Conservation (phyloP, 805 yeast genomes). For the Candida maltosa region DNA sequence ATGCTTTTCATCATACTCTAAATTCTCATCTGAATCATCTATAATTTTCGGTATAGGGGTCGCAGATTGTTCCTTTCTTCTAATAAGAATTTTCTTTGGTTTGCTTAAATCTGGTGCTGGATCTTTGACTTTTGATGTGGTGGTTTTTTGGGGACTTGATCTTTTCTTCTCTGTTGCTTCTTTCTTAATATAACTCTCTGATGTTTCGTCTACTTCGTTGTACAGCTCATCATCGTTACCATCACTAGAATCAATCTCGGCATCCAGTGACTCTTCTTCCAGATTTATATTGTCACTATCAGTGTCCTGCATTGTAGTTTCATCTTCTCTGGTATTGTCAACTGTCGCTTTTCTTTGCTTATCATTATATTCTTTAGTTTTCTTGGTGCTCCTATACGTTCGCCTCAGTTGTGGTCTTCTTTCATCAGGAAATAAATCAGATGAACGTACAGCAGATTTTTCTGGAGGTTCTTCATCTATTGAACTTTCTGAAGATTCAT, state of each 20-base stretch:
- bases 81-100: conserved; percentile 2
- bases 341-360: too few relatives aligned
- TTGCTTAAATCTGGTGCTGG: background rate
- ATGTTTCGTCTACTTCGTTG: background rate
- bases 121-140: background rate
- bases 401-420: too few relatives aligned
- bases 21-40: conserved; percentile 8
- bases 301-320: too few relatives aligned
- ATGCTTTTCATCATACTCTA: conserved; percentile 10
- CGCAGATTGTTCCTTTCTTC: background rate
- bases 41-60: background rate
- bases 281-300: too few relatives aligned
- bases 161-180: background rate
- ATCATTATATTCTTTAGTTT: too few relatives aligned
- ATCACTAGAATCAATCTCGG: background rate
- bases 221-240: background rate
- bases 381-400: too few relatives aligned
- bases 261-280: too few relatives aligned
- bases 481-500: background rate
- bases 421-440: too few relatives aligned
- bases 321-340: too few relatives aligned
- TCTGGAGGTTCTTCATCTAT: background rate
- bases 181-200: background rate
- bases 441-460: background rate
- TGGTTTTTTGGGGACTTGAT: background rate